These are phyloP conservation scores for Penicillium sp. DNA, from an alignment of 2,329 filamentous ascomycete species.

Conservation along the genomic window DNA sequence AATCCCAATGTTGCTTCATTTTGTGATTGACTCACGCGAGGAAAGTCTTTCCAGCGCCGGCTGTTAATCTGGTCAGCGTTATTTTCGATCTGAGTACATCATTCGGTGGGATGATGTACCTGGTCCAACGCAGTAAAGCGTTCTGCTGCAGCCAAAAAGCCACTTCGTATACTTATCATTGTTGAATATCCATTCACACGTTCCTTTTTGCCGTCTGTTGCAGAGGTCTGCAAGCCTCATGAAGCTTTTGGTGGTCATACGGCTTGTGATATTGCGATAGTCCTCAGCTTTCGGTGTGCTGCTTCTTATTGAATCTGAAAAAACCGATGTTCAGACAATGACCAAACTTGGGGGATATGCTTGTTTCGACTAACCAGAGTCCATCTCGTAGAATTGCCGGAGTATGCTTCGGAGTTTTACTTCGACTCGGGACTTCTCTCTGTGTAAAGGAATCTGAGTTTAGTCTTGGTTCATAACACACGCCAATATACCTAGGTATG, in stretches of 20 bases:
- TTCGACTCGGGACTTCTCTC: background rate
- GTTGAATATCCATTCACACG: constrained; percentile 24
- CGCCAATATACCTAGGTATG: background rate
- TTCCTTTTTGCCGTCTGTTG: constrained; percentile 21
- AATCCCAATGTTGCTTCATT: background rate
- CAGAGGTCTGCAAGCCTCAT: constrained; percentile 25
- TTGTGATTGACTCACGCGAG: constrained; percentile 20
- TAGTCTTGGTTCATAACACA: background rate
- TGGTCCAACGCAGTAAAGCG: constrained; percentile 24
- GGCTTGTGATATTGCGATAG: constrained; percentile 14
- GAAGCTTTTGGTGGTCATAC: constrained; percentile 17
- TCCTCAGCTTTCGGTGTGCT: constrained; percentile 6
- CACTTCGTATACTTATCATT: constrained; percentile 20
- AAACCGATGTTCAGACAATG: background rate
- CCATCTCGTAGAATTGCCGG: constrained; percentile 3
- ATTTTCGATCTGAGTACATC: too few species aligned
- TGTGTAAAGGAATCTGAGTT: background rate
- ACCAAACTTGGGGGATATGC: background rate
- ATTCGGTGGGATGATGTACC: constrained; percentile 8
- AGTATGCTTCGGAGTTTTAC: constrained; percentile 2
- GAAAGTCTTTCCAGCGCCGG: constrained; percentile 23
- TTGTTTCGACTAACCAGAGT: constrained; percentile 1
- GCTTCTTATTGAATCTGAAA: constrained; percentile 1
- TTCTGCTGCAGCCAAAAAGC: constrained; percentile 21
- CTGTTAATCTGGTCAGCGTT: too few species aligned